Base-by-base conservation (phyloP, 164 flowering plant species). In the Vitis labrusca region DNA sequence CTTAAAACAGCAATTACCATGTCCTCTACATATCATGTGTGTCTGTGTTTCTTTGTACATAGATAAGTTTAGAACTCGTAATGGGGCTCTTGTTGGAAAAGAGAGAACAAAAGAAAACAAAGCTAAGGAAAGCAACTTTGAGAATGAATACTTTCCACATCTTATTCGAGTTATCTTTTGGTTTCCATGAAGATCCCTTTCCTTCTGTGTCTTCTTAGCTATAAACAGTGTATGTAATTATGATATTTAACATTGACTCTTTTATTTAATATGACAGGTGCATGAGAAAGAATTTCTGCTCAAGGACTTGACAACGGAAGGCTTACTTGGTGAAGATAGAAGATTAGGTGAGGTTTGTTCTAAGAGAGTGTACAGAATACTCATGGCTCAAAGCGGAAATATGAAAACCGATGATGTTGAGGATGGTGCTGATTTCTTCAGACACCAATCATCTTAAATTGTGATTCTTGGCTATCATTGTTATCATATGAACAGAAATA, bases 321-420 rank as follows among this genome's bases (percentile, higher is more conserved):
- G 94, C 15, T 56, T 81, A 71, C 71, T 86, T 8, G 93, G 92
- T 14, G 91, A 80, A 30, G 86, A 91, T 56, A 84, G 91, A 82
- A 81, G 95, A 78, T 76, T 95, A 57, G 99, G 99, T 23, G 93
- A 91, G 78, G 65, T 91, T 51, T 95, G 99, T 78, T 95, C 99
- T 5, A 93, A 89, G 87, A 82, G 99, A 75, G 85, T 95, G 61
- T 91, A 91, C 82, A 90, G 99, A 83, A 82, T 95, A 70, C 88
- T 95, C 37, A 91, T 89, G 93, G 97, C 99, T 69, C 89, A 89
- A 77, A 84, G 70, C 65, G 97, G 93, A 71, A 82, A 75, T 80
- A 88, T 88, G 69, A 85, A 79, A 77, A 93, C 97, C 29, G 97
- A 95, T 68, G 98, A 91, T 73, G 88, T 88, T 44, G 99, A 95